phyloP scores from a whole-genome alignment of 768 basidiomycete genomes.

The Asterophora parasitica region DNA sequence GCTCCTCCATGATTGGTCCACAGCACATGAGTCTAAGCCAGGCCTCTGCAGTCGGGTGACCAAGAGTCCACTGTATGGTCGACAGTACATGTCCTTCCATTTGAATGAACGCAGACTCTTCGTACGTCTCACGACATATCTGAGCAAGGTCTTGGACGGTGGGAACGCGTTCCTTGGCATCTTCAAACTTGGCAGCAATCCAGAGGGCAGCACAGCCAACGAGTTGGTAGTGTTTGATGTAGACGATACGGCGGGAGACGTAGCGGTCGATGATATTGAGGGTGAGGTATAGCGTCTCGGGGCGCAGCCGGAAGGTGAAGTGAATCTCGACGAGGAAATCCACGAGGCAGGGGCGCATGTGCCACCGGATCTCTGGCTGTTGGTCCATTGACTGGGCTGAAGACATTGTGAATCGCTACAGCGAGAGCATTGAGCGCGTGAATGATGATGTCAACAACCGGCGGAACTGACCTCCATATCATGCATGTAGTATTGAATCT shows the following conservation, averaged over 20 bases:
- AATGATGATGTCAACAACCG: slow-evolving; percentile 3
- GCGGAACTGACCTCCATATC: slow-evolving; percentile 87
- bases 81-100: slow-evolving; percentile 98
- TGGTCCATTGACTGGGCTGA: slow-evolving; percentile 97
- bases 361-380: slow-evolving; percentile 98
- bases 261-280: slow-evolving; percentile 99
- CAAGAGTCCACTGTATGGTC: slow-evolving; percentile 94
- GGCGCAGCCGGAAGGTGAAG: slow-evolving; percentile 94
- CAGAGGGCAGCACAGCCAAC: slow-evolving; percentile 98
- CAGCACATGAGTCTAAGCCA: slow-evolving; percentile 88
- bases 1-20: slow-evolving; percentile 72
- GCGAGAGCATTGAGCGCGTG: slow-evolving; percentile 14
- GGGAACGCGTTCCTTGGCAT: slow-evolving; percentile 97
- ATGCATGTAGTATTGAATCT: slow-evolving; percentile 92
- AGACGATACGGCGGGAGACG: slow-evolving; percentile 96
- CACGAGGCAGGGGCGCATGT: slow-evolving; percentile 97
- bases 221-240: slow-evolving; percentile 98
- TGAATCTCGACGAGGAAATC: slow-evolving; percentile 99
- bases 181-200: slow-evolving; percentile 99
- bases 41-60: slow-evolving; percentile 96
- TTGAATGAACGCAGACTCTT: slow-evolving; percentile 96
- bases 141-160: slow-evolving; percentile 91
- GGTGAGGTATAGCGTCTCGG: slow-evolving; percentile 97
- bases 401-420: slow-evolving; percentile 73
- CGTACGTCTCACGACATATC: slow-evolving; percentile 95